Evolutionary conservation across 306 rosid species (phyloP).

Genomic region (Acacia acuminata): DNA sequence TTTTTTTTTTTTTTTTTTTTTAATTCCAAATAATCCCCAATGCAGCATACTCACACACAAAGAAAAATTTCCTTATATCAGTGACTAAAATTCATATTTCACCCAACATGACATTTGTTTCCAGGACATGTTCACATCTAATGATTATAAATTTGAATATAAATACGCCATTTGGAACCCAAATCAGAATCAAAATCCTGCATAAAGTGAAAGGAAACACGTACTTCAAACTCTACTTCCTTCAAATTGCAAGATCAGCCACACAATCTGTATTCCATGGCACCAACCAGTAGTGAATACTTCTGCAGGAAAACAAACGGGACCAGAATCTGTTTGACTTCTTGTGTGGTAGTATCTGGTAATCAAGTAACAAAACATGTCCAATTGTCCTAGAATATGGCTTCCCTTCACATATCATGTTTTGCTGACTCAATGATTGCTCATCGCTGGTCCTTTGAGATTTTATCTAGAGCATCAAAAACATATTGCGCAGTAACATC

Average conservation of each 20-base stretch:
- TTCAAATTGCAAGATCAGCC: not conserved
- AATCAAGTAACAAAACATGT: not conserved
- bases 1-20: no score
- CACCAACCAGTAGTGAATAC: not conserved
- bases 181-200: not conserved
- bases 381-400: constrained; percentile 20
- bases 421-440: constrained; percentile 16
- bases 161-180: not conserved
- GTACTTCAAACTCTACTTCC: not conserved
- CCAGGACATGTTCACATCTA: not conserved
- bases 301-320: not conserved
- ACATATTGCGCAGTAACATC: constrained; percentile 69
- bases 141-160: not conserved
- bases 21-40: no score
- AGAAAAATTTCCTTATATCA: not conserved
- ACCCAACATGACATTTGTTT: not conserved
- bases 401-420: constrained; percentile 14
- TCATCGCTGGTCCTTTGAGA: constrained; percentile 49
- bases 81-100: not conserved
- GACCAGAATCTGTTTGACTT: not conserved
- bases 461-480: constrained; percentile 67
- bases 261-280: not conserved
- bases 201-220: not conserved
- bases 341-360: not conserved
- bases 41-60: not conserved